phyloP scores from a whole-genome alignment of 441 rosid species.

The Croton laevigatus region DNA sequence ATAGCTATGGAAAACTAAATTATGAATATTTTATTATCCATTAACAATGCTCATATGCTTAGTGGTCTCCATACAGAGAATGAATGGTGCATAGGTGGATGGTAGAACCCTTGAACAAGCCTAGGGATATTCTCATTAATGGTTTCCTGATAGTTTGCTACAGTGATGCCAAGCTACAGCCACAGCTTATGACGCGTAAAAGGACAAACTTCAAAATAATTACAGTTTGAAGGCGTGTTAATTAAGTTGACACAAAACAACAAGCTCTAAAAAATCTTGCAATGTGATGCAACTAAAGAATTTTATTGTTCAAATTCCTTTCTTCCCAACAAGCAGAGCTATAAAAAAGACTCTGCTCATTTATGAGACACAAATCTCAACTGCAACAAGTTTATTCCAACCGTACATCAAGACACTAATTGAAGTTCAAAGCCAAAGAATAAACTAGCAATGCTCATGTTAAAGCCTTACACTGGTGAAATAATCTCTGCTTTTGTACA shows the following conservation, averaged over 20 bases:
- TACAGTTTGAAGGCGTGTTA: background rate
- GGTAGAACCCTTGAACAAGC: background rate
- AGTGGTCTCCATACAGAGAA: background rate
- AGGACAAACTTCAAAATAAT: background rate
- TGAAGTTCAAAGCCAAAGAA: constrained; percentile 1
- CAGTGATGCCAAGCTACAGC: background rate
- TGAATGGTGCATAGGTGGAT: background rate
- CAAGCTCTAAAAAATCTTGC: background rate
- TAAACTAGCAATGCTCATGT: background rate
- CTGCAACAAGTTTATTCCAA: background rate
- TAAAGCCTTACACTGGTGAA: background rate
- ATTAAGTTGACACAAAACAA: background rate
- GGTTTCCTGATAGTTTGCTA: background rate
- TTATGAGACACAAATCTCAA: background rate
- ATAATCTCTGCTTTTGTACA: background rate
- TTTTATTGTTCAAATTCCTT: background rate
- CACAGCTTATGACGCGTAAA: background rate
- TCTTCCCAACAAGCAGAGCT: background rate
- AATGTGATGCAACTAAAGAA: background rate
- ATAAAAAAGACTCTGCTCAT: background rate
- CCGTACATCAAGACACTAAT: background rate
- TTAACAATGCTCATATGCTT: background rate
- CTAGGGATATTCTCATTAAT: background rate
- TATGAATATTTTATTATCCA: background rate
- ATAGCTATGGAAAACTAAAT: background rate